Conservation (phyloP, 2,329 filamentous ascomycete genomes). For the Alternaria atra region DNA sequence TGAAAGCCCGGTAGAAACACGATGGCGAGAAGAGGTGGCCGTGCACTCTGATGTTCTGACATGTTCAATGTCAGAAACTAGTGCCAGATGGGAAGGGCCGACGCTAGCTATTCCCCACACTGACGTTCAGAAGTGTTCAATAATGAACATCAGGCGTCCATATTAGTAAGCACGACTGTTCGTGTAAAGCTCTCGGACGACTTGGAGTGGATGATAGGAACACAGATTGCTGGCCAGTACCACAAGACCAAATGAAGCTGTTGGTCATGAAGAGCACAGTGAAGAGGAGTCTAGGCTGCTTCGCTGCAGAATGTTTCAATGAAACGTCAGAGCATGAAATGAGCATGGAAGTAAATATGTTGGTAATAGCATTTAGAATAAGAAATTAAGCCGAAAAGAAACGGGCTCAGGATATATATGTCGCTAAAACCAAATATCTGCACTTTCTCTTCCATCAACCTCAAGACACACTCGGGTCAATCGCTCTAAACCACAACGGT, state of each 20-base stretch:
- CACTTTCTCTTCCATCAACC: background rate
- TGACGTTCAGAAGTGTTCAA: background rate
- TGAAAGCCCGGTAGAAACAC: background rate
- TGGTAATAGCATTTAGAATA: background rate
- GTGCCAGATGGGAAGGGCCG: background rate
- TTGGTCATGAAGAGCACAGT: background rate
- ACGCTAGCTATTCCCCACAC: background rate
- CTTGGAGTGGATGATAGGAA: background rate
- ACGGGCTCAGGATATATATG: background rate
- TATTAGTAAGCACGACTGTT: background rate
- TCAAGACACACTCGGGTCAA: background rate
- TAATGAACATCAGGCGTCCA: background rate
- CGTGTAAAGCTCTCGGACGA: background rate
- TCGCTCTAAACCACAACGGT: background rate
- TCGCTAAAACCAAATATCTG: background rate
- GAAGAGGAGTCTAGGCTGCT: background rate
- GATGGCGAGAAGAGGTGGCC: background rate
- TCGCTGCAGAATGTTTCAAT: background rate
- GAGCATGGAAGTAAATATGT: background rate
- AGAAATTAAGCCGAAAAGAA: background rate
- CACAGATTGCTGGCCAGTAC: background rate
- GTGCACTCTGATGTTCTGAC: constrained; percentile 3
- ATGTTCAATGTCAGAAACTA: background rate
- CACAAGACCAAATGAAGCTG: background rate
- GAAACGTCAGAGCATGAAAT: background rate